Conservation (phyloP, 208 protist genomes). For the Leishmania tarentolae region DNA sequence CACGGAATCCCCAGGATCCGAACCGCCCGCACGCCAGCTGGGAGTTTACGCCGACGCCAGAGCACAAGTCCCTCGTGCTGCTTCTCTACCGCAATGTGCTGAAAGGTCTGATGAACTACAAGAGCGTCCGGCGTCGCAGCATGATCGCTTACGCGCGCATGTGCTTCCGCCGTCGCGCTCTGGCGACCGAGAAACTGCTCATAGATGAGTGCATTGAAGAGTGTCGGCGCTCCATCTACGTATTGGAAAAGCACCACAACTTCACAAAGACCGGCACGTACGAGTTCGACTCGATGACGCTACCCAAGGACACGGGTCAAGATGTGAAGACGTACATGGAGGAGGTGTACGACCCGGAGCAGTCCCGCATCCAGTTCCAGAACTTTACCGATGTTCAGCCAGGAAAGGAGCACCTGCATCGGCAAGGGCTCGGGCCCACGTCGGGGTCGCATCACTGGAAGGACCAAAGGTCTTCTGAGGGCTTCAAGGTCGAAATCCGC, state of each 20-base stretch:
- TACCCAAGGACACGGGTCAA: conserved; percentile 89
- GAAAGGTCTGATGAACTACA: conserved; percentile 81
- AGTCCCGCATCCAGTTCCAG: conserved; percentile 84
- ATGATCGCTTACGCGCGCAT: conserved; percentile 86
- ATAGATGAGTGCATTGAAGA: conserved; percentile 92
- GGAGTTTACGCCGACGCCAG: conserved; percentile 69
- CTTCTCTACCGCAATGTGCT: conserved; percentile 83
- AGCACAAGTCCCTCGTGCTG: conserved; percentile 80
- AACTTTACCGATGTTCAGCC: conserved; percentile 86
- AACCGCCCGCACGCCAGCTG: conserved; percentile 42
- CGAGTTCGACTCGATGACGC: conserved; percentile 85
- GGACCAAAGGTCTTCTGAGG: conserved; percentile 51
- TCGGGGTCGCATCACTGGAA: conserved; percentile 76
- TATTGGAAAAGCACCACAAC: conserved; percentile 84
- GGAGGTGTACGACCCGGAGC: conserved; percentile 89
- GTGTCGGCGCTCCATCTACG: conserved; percentile 78
- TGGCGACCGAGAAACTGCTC: conserved; percentile 85
- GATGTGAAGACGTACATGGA: conserved; percentile 93
- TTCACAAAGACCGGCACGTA: conserved; percentile 77
- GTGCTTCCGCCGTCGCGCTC: conserved; percentile 69
- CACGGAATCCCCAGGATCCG: conserved; percentile 40
- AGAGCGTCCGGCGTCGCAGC: conserved; percentile 75
- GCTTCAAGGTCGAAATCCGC: conserved; percentile 71
- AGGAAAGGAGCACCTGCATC: conserved; percentile 70
- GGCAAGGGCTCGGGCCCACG: conserved; percentile 68